Base-by-base conservation (phyloP, 1,284 basidiomycete genomes). In the Microbotryum scabiosae region DNA sequence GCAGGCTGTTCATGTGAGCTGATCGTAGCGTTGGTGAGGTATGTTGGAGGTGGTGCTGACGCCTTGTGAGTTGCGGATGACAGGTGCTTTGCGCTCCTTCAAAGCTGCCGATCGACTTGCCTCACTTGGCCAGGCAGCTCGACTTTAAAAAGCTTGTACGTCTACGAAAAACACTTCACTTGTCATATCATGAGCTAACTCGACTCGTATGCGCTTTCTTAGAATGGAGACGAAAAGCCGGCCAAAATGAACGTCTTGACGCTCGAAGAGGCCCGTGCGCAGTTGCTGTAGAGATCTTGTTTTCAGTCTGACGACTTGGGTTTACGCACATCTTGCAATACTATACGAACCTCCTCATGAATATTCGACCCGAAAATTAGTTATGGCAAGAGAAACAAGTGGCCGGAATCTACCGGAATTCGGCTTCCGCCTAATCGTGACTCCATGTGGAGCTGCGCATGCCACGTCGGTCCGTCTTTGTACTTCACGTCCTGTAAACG, bases 71-170 rank as follows among this genome's bases (percentile, higher is more conserved):
- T 26, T 26, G n/a, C 56, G 43, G 26, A 28, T 23, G 21, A 26
- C 61, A 65, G 64, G 51, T 65, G 23, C 51, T 66, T 50, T 23
- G 51, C 16, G 57, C 61, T 36, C 65, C 65, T 1, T 51, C 62
- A 2, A 43, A 54, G 1, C 26, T 64, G 10, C 65, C 65, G 0
- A 53, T 57, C 2, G 65, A 66, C 46, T 41, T 66, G 10, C 56
- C 62, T 5, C 56, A 54, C 49, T 51, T 63, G 18, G 50, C 57
- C 18, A 56, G 65, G 25, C 23, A 45, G 25, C 45, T 66, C 51
- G 57, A 63, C 49, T 53, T 61, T 3, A 25, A 41, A 0, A 8
- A 50, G 12, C 59, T 63, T 12, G 51, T 52, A 30, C 5, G 51
- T 52, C 5, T 41, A 18, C 16, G 5, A 5, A 18, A 1, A 10